Percentiles rank a stretch among this genome's conserved stretches.
phyloP scores from a whole-genome alignment of 345 rosid genomes.

The Moringa oleifera region DNA sequence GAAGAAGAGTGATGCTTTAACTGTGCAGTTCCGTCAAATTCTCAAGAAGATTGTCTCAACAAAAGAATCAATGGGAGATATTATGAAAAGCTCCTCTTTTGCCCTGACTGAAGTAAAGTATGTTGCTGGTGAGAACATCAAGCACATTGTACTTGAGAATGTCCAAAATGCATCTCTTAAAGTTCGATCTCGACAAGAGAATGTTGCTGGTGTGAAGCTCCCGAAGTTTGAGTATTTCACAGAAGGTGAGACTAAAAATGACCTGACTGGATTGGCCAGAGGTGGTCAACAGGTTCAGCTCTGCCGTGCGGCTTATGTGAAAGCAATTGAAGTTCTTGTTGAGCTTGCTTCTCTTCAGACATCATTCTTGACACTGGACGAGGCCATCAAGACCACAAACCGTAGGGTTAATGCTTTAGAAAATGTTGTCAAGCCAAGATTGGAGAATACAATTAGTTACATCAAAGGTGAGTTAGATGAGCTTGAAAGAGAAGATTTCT shows the following conservation, averaged over 20 bases:
- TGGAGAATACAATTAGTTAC: constrained; percentile 81
- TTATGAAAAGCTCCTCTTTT: constrained; percentile 81
- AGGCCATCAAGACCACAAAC: constrained; percentile 92
- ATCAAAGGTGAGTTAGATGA: constrained; percentile 92
- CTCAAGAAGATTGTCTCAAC: constrained; percentile 78
- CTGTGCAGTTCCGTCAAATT: constrained; percentile 81
- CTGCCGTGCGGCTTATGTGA: constrained; percentile 85
- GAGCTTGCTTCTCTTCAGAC: constrained; percentile 97
- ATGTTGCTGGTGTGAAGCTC: constrained; percentile 88
- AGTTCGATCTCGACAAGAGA: constrained; percentile 75
- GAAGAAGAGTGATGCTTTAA: constrained; percentile 96
- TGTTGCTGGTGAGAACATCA: constrained; percentile 86
- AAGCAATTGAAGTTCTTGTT: constrained; percentile 81
- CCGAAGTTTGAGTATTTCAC: constrained; percentile 80
- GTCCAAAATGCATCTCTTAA: constrained; percentile 75
- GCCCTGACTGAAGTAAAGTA: constrained; percentile 78
- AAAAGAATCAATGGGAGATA: constrained; percentile 86
- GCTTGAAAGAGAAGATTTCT: constrained; percentile 92
- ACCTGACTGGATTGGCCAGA: constrained; percentile 87
- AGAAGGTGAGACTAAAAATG: constrained; percentile 85
- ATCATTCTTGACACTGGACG: constrained; percentile 87
- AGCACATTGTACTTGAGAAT: constrained; percentile 75
- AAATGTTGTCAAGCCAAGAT: constrained; percentile 84
- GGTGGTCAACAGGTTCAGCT: constrained; percentile 92
- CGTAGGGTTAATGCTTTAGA: constrained; percentile 90